Evolutionary conservation across 176 grass and related monocot species (phyloP).

Genomic region (Triticum timopheevii): DNA sequence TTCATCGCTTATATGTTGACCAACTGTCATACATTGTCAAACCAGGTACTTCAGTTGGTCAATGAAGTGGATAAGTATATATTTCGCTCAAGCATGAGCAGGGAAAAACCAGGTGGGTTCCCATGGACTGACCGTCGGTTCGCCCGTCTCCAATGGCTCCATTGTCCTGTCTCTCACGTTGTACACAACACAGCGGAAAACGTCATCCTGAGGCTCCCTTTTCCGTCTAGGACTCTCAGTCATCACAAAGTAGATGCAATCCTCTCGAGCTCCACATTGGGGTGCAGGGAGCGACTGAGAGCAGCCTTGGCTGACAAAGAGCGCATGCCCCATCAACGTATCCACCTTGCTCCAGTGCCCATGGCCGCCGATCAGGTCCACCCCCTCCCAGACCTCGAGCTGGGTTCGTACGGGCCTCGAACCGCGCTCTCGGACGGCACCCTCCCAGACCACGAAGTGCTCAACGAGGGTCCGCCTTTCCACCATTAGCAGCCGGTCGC

Average conservation of each 20-base stretch:
- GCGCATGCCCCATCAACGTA: neutral
- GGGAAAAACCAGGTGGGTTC: constrained; percentile 5
- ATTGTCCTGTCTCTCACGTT: neutral
- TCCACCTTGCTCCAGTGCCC: neutral
- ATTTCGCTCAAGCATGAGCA: neutral
- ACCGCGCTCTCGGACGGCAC: too few species aligned
- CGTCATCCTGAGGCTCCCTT: neutral
- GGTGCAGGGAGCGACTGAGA: neutral
- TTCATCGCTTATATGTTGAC: too few species aligned
- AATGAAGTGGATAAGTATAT: too few species aligned
- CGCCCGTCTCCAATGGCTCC: neutral
- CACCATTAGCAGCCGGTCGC: neutral
- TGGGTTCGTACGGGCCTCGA: neutral
- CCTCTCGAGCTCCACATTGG: neutral
- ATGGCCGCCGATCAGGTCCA: neutral
- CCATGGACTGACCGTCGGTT: neutral
- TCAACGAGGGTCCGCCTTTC: neutral
- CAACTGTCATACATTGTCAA: too few species aligned
- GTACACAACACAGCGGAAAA: neutral
- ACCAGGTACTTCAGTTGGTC: too few species aligned
- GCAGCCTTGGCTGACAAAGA: constrained; percentile 4
- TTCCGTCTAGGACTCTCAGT: neutral
- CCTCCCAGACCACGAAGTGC: neutral
- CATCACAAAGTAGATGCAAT: constrained; percentile 26
- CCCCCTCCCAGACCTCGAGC: neutral